Evolutionary conservation across 2,329 filamentous ascomycete genomes (phyloP), one percentile per base, ranked within the genome.

Genomic region (Annulohypoxylon truncatum): DNA sequence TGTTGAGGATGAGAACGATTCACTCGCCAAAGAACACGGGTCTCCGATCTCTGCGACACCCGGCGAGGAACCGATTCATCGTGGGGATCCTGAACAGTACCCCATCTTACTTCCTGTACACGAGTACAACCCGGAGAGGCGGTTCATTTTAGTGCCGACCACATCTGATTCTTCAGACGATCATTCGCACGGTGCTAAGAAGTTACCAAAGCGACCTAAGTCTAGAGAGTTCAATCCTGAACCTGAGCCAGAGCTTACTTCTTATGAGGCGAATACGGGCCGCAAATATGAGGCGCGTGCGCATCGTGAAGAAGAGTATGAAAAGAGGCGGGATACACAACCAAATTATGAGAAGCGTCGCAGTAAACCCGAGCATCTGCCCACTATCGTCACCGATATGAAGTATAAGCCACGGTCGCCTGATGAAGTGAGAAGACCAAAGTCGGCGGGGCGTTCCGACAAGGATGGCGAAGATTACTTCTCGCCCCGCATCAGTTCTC

Each of bases 1-100:
- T 33, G 90, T 90, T 50, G 91, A 94, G 76, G 91, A 94, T 74
- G 91, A 93, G 76, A 80, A 76, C 13, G 83, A 81, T 12, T 87
- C 90, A 6, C 77, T 92, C 35, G 85, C 85, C 4, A 87, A 84
- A 75, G 91, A 94, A 74, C 78, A 86, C 71, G 82, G 82, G 24
- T 78, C 78, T 26, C 71, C 74, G 31, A 70, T 77, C 33, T 64
- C 77, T 35, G 71, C 70, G 53, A 76, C 71, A 44, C 72, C 69
- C 57, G 82, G 81, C 61, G 89, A 90, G 69, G 87, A 90, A 62
- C 83, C 86, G 26, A 82, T 83, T 52, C 84, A 85, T 61, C 86
- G 86, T 61, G 92, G 92, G 38, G 85, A 86, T 4, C 78, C 90
- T 62, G 90, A 94, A 55, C 92, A 94, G 73, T 80, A 89, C 24